Percentiles rank a stretch among this genome's conserved stretches.
phyloP scores from a whole-genome alignment of 2,329 filamentous ascomycete species.

The Pyrenochaeta sp. region DNA sequence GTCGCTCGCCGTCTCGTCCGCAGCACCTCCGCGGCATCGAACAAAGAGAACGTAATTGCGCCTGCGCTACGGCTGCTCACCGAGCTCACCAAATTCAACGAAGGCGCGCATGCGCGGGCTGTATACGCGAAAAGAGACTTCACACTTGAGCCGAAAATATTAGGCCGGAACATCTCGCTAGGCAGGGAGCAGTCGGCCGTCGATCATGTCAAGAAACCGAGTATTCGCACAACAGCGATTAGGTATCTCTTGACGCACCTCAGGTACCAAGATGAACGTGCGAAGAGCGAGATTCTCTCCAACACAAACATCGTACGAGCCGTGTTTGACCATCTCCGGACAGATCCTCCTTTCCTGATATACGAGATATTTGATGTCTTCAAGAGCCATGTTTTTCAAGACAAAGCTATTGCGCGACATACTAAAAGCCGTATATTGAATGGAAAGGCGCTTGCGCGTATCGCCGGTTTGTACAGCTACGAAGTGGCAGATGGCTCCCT shows the following conservation, averaged over 20 bases:
- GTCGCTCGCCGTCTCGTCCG: constrained; percentile 83
- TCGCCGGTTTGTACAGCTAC: constrained; percentile 57
- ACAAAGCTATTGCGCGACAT: constrained; percentile 75
- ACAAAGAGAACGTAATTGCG: constrained; percentile 87
- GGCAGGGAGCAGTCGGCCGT: constrained; percentile 64
- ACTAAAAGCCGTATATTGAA: constrained; percentile 80
- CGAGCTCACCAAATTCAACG: constrained; percentile 86
- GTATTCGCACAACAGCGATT: constrained; percentile 82
- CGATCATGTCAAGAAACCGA: constrained; percentile 72
- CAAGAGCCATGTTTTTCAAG: constrained; percentile 75
- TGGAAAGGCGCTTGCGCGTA: constrained; percentile 73
- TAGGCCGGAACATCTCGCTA: constrained; percentile 83
- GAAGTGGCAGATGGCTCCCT: constrained; percentile 58
- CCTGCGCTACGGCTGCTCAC: constrained; percentile 85
- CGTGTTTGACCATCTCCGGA: constrained; percentile 78
- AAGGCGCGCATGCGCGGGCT: constrained; percentile 78
- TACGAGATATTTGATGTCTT: constrained; percentile 77
- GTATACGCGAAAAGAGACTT: constrained; percentile 80
- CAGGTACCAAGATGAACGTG: constrained; percentile 77
- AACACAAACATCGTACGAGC: constrained; percentile 74
- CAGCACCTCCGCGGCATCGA: constrained; percentile 79
- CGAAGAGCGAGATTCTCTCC: constrained; percentile 82
- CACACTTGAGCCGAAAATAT: constrained; percentile 73
- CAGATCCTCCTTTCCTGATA: constrained; percentile 79
- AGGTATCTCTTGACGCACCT: constrained; percentile 82